Percentiles rank a stretch among this genome's conserved stretches.
These are phyloP conservation scores for Agrocybe chaxingu DNA, from an alignment of 768 basidiomycete species.

Conservation along the genomic window DNA sequence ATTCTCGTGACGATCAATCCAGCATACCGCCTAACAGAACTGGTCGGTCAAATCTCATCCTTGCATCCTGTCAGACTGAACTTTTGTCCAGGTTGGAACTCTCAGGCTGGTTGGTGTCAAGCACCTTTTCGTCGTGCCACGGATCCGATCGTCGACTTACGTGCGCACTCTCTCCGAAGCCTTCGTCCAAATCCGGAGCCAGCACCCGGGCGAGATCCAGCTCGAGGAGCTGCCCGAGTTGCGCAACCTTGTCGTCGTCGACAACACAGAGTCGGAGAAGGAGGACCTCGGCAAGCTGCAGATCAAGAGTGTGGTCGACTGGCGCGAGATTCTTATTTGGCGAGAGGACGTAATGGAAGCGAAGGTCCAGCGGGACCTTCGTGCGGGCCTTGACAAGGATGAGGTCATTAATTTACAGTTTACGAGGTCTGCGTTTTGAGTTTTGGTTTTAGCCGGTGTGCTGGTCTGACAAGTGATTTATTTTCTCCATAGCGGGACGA, in stretches of 20 bases:
- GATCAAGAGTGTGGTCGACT: constrained; percentile 58
- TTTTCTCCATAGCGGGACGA: constrained; percentile 58
- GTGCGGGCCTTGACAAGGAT: constrained; percentile 43
- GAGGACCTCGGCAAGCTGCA: constrained; percentile 36
- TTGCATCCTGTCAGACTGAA: background rate
- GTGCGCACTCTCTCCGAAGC: constrained; percentile 54
- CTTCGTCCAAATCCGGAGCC: constrained; percentile 51
- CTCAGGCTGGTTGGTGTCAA: constrained; percentile 63
- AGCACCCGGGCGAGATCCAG: constrained; percentile 52
- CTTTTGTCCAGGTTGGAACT: constrained; percentile 45
- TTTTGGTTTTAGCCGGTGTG: no score
- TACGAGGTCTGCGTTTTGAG: constrained; percentile 54
- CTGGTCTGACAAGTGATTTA: no score
- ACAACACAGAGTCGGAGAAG: constrained; percentile 46
- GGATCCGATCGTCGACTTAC: constrained; percentile 63
- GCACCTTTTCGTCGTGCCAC: constrained; percentile 72
- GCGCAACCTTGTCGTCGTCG: constrained; percentile 61
- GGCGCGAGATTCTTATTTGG: constrained; percentile 74
- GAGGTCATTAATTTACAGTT: constrained; percentile 85
- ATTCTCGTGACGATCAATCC: constrained; percentile 83
- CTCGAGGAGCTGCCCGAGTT: constrained; percentile 58
- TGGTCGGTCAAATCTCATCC: constrained; percentile 45
- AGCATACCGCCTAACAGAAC: constrained; percentile 68
- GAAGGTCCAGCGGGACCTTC: constrained; percentile 39
- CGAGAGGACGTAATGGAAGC: constrained; percentile 46